A percentile compares a stretch with the other conserved stretches of the same genome.
These are phyloP conservation scores for Apophysomyces elegans DNA, from an alignment of 371 early-diverging fungal genomes.

Conservation along the genomic window DNA sequence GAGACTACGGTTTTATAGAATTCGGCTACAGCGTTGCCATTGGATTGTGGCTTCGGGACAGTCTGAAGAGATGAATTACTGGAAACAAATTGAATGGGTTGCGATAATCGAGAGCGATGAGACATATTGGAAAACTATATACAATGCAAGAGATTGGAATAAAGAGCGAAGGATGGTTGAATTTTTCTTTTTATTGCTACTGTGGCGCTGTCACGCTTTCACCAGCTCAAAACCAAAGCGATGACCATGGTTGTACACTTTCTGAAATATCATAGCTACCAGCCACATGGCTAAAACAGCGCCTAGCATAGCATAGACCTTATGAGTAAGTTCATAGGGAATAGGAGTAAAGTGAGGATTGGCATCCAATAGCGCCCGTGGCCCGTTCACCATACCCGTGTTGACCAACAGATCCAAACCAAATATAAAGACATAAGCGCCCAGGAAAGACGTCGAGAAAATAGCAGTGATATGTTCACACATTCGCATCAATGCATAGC, in stretches of 20 bases:
- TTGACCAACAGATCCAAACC: constrained; percentile 35
- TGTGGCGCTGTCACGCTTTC: background rate
- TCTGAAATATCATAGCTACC: constrained; percentile 21
- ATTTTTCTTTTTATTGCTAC: background rate
- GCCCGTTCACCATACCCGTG: constrained; percentile 22
- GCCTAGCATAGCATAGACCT: constrained; percentile 31
- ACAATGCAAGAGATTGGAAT: no score
- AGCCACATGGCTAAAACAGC: constrained; percentile 27
- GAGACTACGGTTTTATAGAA: background rate
- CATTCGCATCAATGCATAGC: constrained; percentile 12
- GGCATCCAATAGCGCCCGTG: constrained; percentile 26
- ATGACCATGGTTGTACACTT: constrained; percentile 24
- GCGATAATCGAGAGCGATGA: background rate
- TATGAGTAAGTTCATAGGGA: constrained; percentile 17
- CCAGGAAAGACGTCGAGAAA: constrained; percentile 32
- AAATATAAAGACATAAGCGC: constrained; percentile 29
- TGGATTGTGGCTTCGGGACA: background rate
- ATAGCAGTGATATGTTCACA: constrained; percentile 31
- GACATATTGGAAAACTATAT: background rate
- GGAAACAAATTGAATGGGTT: constrained; percentile 4
- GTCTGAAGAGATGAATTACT: background rate
- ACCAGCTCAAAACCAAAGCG: constrained; percentile 35
- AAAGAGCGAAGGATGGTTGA: background rate
- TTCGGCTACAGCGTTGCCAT: constrained; percentile 13
- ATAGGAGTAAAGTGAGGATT: constrained; percentile 13